Conservation (phyloP, 192 early-diverging fungal genomes). For the Umbelopsis vinacea region DNA sequence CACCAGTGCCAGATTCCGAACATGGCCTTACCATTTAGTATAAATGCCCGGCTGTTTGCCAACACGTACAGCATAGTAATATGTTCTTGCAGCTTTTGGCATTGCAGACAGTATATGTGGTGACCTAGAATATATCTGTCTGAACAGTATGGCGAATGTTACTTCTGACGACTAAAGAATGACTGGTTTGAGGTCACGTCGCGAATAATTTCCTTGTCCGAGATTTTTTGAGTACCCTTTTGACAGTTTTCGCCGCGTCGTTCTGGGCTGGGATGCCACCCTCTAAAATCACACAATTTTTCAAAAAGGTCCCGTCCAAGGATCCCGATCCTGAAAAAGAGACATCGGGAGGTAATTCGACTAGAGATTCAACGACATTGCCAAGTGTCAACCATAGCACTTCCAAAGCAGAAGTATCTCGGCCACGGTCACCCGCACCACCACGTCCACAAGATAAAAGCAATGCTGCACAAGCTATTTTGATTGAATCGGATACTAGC, state of each 20-base stretch:
- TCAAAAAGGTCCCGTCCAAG: not conserved
- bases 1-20: not conserved
- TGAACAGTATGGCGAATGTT: not conserved
- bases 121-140: too few relatives aligned
- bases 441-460: not conserved
- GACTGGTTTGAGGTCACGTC: not conserved
- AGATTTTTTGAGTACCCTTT: not conserved
- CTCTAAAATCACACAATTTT: constrained; percentile 3
- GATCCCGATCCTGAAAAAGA: not conserved
- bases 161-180: too few relatives aligned
- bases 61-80: constrained; percentile 52
- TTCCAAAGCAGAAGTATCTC: not conserved
- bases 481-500: not conserved
- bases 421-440: not conserved
- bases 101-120: not conserved
- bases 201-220: not conserved
- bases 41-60: constrained; percentile 51
- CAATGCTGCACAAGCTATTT: not conserved
- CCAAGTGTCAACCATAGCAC: not conserved
- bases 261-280: not conserved
- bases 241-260: not conserved
- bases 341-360: too few relatives aligned
- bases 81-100: constrained; percentile 11
- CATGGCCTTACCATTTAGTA: constrained; percentile 36
- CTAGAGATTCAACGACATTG: too few relatives aligned